Conservation (phyloP, 371 early-diverging fungal genomes). For the Umbelopsis sp. region DNA sequence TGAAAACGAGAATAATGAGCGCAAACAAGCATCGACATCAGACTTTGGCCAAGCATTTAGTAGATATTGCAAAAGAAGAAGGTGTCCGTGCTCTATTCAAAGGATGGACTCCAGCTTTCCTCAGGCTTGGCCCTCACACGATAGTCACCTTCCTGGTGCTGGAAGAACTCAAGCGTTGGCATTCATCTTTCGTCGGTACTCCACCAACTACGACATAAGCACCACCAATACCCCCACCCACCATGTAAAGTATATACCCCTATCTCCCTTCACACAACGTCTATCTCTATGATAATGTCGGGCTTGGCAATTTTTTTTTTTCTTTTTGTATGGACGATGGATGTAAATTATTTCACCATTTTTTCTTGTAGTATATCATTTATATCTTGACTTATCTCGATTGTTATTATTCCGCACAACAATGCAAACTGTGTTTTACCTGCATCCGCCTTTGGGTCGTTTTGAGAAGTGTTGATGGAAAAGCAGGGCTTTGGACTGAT, state of each 20-base stretch:
- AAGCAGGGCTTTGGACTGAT: too few relatives aligned
- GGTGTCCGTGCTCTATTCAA: slow-evolving; percentile 68
- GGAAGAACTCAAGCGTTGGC: slow-evolving; percentile 59
- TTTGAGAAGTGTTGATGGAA: too few relatives aligned
- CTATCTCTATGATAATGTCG: too few relatives aligned
- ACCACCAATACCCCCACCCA: too few relatives aligned
- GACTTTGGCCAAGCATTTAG: slow-evolving; percentile 45
- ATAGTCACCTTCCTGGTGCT: slow-evolving; percentile 70
- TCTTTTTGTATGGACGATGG: too few relatives aligned
- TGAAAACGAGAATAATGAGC: slow-evolving; percentile 75
- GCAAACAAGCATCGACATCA: slow-evolving; percentile 34
- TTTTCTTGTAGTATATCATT: too few relatives aligned
- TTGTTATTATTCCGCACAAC: too few relatives aligned
- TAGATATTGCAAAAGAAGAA: slow-evolving; percentile 60
- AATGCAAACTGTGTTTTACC: too few relatives aligned
- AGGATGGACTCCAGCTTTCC: slow-evolving; percentile 75
- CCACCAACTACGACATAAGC: background rate
- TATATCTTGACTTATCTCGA: too few relatives aligned
- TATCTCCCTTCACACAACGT: background rate
- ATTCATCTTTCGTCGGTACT: slow-evolving; percentile 26
- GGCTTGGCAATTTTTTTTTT: too few relatives aligned
- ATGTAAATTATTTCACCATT: too few relatives aligned
- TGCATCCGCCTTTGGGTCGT: too few relatives aligned
- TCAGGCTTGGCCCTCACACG: slow-evolving; percentile 71
- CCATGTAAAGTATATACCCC: slow-evolving; percentile 9